Base-by-base conservation (phyloP, 2,329 filamentous ascomycete genomes). In the Phyllachora maydis region DNA sequence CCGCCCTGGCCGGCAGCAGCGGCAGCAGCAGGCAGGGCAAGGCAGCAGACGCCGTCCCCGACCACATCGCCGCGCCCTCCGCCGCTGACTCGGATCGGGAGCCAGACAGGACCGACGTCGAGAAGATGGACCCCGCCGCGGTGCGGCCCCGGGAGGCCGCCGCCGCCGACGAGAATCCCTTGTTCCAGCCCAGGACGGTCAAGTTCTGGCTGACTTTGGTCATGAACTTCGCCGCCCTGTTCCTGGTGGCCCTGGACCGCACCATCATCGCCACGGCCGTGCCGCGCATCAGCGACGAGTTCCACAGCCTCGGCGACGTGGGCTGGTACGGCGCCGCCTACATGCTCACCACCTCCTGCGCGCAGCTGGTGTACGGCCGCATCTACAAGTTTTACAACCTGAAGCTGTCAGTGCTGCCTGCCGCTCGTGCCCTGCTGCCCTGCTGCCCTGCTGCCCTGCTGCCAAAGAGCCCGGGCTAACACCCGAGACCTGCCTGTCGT, bases 261-360 rank as follows among this genome's bases (percentile, higher is more conserved):
- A 64, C 60, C n/a, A 65, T 65, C 31, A 47, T 65, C 22, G 51
- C 59, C 29, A 66, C 49, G 19, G 62, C 60, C 8, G 53, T 62
- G 13, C 59, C 60, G 2, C 42, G 47, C 16, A 65, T 65, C 35
- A 61, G 58, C n/a, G 50, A 62, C 32, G 56, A 64, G 11, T 65
- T 66, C 37, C 44, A 59, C 22, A 59, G 60, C 24, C 42, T 69
- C 3, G 55, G 56, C 2, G 66, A 72, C 30, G 62, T 71, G 27
- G 64, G 64, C 24, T 72, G 66, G 66, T 71, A 71, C 38, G 64
- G 59, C 4, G 63, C 60, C 18, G 55, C 62, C 2, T 67, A 68
- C 37, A 59, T 69, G 50, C 46, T 71, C 31, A 66, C 64, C 8
- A 61, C 60, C 3, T 54, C 59, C 5, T 58, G 59, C n/a, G 56